Evolutionary conservation across 2,329 filamentous ascomycete species (phyloP).

Genomic region (Aureobasidium sp.): DNA sequence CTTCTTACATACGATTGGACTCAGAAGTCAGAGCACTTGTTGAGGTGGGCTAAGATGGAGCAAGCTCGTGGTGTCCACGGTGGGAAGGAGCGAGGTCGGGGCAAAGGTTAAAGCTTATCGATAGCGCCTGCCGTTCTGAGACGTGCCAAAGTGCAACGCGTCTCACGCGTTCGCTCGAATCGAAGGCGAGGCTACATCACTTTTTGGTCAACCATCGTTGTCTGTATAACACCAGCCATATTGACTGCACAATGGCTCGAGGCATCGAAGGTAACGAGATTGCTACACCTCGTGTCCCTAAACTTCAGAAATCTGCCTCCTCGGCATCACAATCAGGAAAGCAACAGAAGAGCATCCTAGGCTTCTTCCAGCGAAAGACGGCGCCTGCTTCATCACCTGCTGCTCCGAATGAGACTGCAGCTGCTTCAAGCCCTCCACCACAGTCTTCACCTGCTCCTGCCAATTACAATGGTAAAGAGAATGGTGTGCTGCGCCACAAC

Average conservation of each 20-base stretch:
- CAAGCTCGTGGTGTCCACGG: not conserved
- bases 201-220: not conserved
- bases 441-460: slow-evolving; percentile 44
- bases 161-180: not conserved
- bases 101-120: not conserved
- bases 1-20: too few species aligned
- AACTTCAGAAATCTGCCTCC: slow-evolving; percentile 37
- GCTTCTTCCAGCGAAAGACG: slow-evolving; percentile 63
- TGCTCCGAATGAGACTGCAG: slow-evolving; percentile 68
- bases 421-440: slow-evolving; percentile 61
- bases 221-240: not conserved
- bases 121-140: not conserved
- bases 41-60: not conserved
- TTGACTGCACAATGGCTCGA: slow-evolving; percentile 28
- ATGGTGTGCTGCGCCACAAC: slow-evolving; percentile 32
- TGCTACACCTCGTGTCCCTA: slow-evolving; percentile 33
- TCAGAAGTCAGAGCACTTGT: too few species aligned
- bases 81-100: not conserved
- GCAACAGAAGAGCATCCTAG: slow-evolving; percentile 60
- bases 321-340: slow-evolving; percentile 40
- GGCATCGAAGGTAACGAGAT: slow-evolving; percentile 40
- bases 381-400: slow-evolving; percentile 32
- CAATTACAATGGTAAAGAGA: slow-evolving; percentile 43
- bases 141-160: slow-evolving; percentile 5
- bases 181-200: not conserved